A percentile compares a stretch with the other conserved stretches of the same genome.
Evolutionary conservation across 1,284 basidiomycete genomes (phyloP).

Genomic region (Trametes hirsuta): DNA sequence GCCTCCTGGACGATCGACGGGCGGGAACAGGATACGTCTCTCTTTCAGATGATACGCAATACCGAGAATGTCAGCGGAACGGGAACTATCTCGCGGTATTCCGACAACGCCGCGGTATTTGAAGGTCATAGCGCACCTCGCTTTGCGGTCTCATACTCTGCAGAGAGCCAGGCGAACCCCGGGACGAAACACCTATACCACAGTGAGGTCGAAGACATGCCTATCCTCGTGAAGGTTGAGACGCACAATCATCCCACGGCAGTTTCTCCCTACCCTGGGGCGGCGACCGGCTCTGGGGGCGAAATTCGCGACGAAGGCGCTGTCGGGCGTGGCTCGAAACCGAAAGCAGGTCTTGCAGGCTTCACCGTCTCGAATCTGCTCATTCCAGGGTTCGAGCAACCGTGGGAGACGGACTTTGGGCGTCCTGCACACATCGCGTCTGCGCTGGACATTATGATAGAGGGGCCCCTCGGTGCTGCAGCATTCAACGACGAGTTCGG

Average conservation of each 20-base stretch:
- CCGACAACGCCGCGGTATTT: constrained; percentile 97
- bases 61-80: constrained; percentile 81
- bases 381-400: constrained; percentile 86
- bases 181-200: constrained; percentile 53
- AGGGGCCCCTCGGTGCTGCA: constrained; percentile 92
- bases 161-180: constrained; percentile 39
- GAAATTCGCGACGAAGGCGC: constrained; percentile 99
- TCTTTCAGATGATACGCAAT: constrained; percentile 98
- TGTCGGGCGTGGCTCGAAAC: constrained; percentile 92
- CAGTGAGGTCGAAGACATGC: constrained; percentile 73
- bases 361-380: constrained; percentile 96
- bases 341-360: constrained; percentile 93
- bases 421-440: constrained; percentile 91
- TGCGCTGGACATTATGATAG: constrained; percentile 96
- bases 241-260: constrained; percentile 99
- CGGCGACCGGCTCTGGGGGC: constrained; percentile 96
- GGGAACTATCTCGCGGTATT: constrained; percentile 95
- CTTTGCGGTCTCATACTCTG: constrained; percentile 67
- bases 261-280: constrained; percentile 96
- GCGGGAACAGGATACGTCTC: constrained; percentile 67
- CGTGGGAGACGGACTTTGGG: constrained; percentile 94
- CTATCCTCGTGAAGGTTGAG: constrained; percentile 96
- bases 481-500: constrained; percentile 99
- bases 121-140: constrained; percentile 79
- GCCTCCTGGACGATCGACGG: constrained; percentile 94